Evolutionary conservation across 129 eudicot species (phyloP).

Genomic region (Logfia minima): DNA sequence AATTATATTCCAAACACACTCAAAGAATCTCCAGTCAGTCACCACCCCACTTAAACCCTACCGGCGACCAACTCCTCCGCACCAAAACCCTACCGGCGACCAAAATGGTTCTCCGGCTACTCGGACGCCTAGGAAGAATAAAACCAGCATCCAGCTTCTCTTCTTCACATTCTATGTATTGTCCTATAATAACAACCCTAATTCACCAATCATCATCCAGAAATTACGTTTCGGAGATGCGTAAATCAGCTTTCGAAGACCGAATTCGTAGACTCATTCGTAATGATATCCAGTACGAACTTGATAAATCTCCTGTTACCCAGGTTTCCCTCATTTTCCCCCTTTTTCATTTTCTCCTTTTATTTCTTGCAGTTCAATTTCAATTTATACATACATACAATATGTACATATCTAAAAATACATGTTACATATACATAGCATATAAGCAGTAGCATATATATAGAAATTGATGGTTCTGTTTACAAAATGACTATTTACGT

Average conservation of each 20-base stretch:
- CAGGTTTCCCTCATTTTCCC: conserved; percentile 37
- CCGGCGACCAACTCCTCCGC: background rate
- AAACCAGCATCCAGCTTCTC: conserved; percentile 12
- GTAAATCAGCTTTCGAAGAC: conserved; percentile 69
- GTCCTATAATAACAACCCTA: conserved; percentile 17
- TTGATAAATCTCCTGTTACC: conserved; percentile 55
- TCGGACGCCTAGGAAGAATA: conserved; percentile 42
- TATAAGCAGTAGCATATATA: too few species aligned
- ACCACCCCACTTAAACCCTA: background rate
- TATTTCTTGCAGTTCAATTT: background rate
- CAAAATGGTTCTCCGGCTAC: conserved; percentile 52
- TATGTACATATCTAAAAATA: too few species aligned
- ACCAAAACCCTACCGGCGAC: conserved; percentile 4
- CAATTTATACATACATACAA: too few species aligned
- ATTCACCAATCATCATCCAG: conserved; percentile 31
- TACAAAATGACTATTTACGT: background rate
- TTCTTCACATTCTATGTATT: conserved; percentile 4
- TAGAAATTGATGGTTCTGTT: background rate
- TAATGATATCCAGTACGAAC: conserved; percentile 73
- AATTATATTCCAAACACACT: background rate
- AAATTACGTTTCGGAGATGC: conserved; percentile 55
- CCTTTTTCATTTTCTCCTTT: background rate
- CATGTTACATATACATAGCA: too few species aligned
- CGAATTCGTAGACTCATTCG: conserved; percentile 77
- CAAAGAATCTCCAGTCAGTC: background rate